phyloP scores from a whole-genome alignment of 1,284 basidiomycete species.

The Pascua sp. region DNA sequence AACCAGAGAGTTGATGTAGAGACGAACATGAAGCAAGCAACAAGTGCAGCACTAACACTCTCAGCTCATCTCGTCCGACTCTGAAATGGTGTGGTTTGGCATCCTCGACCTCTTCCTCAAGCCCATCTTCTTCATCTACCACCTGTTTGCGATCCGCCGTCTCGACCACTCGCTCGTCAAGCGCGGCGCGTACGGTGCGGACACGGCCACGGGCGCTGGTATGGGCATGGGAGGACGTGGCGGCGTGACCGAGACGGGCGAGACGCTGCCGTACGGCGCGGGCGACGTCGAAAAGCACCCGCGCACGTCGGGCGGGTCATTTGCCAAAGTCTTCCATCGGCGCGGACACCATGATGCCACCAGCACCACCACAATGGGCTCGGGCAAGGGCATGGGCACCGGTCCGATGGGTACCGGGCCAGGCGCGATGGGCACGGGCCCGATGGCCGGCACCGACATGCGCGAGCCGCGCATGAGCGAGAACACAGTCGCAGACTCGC shows the following conservation, averaged over 20 bases:
- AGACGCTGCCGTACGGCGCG: neutral
- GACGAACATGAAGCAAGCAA: no score
- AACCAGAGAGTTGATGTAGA: no score
- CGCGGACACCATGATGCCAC: neutral
- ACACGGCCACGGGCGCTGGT: conserved; percentile 1
- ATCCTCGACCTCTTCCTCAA: conserved; percentile 60
- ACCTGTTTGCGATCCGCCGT: conserved; percentile 23
- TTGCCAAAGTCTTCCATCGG: neutral
- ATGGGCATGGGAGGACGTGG: neutral
- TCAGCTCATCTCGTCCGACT: conserved; percentile 33
- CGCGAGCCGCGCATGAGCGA: conserved; percentile 17
- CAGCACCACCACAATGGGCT: conserved; percentile 5
- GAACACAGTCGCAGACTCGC: conserved; percentile 6
- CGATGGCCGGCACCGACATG: neutral
- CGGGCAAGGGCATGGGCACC: neutral
- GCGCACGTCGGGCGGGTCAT: neutral
- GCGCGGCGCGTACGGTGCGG: conserved; percentile 24
- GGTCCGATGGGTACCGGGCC: neutral
- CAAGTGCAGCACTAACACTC: no score
- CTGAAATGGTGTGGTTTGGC: conserved; percentile 58
- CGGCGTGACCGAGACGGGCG: conserved; percentile 2
- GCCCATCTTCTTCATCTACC: conserved; percentile 37
- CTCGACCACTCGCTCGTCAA: conserved; percentile 36
- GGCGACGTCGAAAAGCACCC: conserved; percentile 9
- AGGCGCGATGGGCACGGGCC: neutral